These are phyloP conservation scores for Amanita subjunquillea DNA, from an alignment of 768 basidiomycete species.

Conservation along the genomic window DNA sequence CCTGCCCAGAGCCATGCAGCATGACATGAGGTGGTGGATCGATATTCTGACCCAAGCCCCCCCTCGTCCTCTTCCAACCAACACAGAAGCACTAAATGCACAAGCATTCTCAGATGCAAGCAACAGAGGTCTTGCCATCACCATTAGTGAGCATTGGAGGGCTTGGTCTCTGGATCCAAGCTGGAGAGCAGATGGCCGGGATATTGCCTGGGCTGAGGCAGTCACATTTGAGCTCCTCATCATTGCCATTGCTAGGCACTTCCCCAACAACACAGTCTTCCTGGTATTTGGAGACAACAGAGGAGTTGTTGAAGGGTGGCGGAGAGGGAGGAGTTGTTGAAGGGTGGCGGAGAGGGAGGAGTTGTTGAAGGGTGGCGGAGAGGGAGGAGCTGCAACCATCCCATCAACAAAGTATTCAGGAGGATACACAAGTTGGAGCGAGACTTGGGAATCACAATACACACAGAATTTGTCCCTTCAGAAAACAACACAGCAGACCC, in stretches of 20 bases:
- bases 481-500: conserved; percentile 24
- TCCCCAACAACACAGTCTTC: conserved; percentile 6
- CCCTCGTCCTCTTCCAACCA: too few relatives aligned
- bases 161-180: conserved; percentile 23
- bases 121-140: conserved; percentile 24
- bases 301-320: conserved; percentile 26
- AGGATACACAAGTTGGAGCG: conserved; percentile 5
- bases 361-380: conserved; percentile 31
- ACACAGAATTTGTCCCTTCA: conserved; percentile 17
- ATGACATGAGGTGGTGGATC: too few relatives aligned
- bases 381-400: conserved; percentile 19
- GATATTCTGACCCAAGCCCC: too few relatives aligned
- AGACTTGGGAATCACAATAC: neutral
- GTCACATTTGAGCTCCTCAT: conserved; percentile 28
- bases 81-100: too few relatives aligned
- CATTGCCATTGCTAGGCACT: neutral
- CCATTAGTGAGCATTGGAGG: conserved; percentile 17
- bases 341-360: too few relatives aligned
- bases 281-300: conserved; percentile 24
- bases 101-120: conserved; percentile 15
- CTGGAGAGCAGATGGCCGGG: too few relatives aligned
- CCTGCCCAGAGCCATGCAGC: too few relatives aligned
- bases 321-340: too few relatives aligned
- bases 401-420: conserved; percentile 18
- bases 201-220: too few relatives aligned